Percentiles rank a stretch among this genome's conserved stretches.
Conservation (phyloP, 2,329 filamentous ascomycete genomes). For the Aaosphaeria arxii region DNA sequence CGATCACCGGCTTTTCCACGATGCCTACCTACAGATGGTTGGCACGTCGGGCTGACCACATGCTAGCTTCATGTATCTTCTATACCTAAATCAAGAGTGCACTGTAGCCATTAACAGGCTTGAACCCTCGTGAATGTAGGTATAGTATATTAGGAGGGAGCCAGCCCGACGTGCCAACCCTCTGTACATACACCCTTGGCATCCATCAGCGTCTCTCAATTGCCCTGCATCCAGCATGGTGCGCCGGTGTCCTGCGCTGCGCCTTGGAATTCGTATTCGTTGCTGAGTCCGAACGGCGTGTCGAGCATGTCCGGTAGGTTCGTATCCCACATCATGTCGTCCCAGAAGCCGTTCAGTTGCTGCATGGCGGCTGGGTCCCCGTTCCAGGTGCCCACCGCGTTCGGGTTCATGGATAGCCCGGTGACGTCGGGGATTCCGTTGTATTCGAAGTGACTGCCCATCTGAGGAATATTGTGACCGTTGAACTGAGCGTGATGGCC, state of each 20-base stretch:
- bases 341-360: constrained; percentile 34
- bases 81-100: too few relatives aligned
- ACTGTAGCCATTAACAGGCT: too few relatives aligned
- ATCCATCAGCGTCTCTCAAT: constrained; percentile 7
- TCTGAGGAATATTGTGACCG: constrained; percentile 1
- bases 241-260: constrained; percentile 31
- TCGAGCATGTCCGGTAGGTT: constrained; percentile 37
- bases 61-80: too few relatives aligned
- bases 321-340: constrained; percentile 43
- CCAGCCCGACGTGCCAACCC: not conserved
- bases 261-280: constrained; percentile 33
- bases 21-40: too few relatives aligned
- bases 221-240: constrained; percentile 37
- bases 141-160: too few relatives aligned
- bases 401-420: constrained; percentile 19
- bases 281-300: constrained; percentile 29
- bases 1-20: too few relatives aligned
- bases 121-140: too few relatives aligned
- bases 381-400: constrained; percentile 14
- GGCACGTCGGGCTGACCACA: too few relatives aligned
- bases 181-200: not conserved
- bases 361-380: constrained; percentile 29
- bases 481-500: constrained; percentile 1
- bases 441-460: constrained; percentile 20
- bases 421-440: constrained; percentile 21